Conservation (phyloP, 2,329 filamentous ascomycete species). For the Stemphylium beticola region DNA sequence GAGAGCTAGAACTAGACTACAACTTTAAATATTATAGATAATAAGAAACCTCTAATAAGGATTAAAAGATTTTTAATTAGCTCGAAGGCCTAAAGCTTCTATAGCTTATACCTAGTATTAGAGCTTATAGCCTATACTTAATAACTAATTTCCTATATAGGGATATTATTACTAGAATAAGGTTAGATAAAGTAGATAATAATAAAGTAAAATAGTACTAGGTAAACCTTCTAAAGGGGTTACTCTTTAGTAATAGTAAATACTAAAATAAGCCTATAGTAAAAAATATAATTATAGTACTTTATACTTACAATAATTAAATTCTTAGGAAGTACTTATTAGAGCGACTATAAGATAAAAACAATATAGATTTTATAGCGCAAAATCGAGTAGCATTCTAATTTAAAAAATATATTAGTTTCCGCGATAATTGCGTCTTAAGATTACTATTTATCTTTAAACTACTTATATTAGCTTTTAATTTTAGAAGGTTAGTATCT, state of each 20-base stretch:
- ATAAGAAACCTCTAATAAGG: background rate
- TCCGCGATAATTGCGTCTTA: background rate
- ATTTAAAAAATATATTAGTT: background rate
- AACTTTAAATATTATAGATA: background rate
- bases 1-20: background rate
- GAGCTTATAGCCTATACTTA: background rate
- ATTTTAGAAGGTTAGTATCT: background rate
- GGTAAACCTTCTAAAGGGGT: background rate
- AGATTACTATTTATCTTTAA: background rate
- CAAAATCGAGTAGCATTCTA: background rate
- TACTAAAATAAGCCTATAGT: background rate
- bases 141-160: background rate
- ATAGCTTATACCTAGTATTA: background rate
- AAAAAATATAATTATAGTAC: background rate
- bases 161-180: background rate
- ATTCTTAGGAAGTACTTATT: background rate
- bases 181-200: background rate
- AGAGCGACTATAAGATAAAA: background rate
- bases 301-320: background rate
- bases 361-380: background rate
- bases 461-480: background rate
- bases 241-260: background rate
- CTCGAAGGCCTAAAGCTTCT: background rate
- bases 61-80: background rate
- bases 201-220: background rate